These are phyloP conservation scores for Monosporascus sp. DNA, from an alignment of 2,329 filamentous ascomycete genomes.

Conservation along the genomic window DNA sequence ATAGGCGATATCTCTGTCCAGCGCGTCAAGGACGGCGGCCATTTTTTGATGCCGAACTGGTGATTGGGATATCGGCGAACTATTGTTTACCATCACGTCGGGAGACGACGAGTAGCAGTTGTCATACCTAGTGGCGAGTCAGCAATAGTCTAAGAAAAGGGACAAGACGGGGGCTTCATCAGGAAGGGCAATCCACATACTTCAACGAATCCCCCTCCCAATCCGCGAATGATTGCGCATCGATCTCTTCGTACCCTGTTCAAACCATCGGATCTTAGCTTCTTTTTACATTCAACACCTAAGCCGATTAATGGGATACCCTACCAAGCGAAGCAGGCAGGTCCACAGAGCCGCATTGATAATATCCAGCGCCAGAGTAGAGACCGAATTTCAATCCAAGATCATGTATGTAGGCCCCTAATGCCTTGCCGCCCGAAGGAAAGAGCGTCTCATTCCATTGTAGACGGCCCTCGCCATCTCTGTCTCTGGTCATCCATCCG, in stretches of 20 bases:
- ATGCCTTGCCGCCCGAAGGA: constrained; percentile 40
- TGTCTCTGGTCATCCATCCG: constrained; percentile 44
- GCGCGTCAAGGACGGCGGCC: constrained; percentile 34
- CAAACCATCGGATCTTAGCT: background rate
- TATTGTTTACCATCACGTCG: constrained; percentile 36
- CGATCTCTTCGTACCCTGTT: constrained; percentile 35
- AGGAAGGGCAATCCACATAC: constrained; percentile 26
- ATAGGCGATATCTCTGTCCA: constrained; percentile 39
- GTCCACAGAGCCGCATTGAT: constrained; percentile 37
- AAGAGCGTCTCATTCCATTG: constrained; percentile 47
- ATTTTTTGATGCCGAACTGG: constrained; percentile 40
- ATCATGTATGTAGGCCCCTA: constrained; percentile 45
- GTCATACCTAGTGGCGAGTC: constrained; percentile 33
- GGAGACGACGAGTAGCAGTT: constrained; percentile 42
- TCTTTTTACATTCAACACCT: background rate
- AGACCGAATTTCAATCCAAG: constrained; percentile 47
- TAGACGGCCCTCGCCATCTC: constrained; percentile 38
- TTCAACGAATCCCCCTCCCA: constrained; percentile 48
- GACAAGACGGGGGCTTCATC: background rate
- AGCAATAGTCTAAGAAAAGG: background rate
- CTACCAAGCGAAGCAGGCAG: constrained; percentile 39
- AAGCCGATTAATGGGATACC: background rate
- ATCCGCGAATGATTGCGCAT: constrained; percentile 34
- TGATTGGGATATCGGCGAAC: constrained; percentile 32
- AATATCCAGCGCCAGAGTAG: constrained; percentile 46